Percentiles rank a stretch among this genome's conserved stretches.
Conservation (phyloP, 2,329 filamentous ascomycete species). For the Scopulariopsis brevicaulis region DNA sequence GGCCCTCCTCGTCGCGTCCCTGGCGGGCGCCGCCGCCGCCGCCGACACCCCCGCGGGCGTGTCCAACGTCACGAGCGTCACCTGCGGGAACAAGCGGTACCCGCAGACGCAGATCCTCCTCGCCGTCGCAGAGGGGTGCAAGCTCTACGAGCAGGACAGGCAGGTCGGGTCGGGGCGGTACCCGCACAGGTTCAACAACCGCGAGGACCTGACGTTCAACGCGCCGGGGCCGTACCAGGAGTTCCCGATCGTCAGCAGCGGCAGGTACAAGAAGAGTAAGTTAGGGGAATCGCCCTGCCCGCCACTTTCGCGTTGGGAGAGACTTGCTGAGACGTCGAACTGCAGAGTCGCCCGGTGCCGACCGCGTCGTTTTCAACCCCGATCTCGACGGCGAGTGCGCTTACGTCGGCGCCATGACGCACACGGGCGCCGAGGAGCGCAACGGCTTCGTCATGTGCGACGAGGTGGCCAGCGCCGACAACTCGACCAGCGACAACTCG, state of each 20-base stretch:
- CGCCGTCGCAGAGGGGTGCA: conserved; percentile 9
- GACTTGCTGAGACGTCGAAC: neutral
- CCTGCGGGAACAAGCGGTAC: conserved; percentile 7
- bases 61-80: conserved; percentile 2
- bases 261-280: neutral
- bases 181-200: conserved; percentile 12
- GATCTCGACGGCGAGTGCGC: conserved; percentile 19
- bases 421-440: conserved; percentile 47
- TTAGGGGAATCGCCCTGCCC: neutral
- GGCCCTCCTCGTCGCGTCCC: conserved; percentile 1
- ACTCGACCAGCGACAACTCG: neutral
- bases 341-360: conserved; percentile 44
- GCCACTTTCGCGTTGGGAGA: neutral
- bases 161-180: conserved; percentile 7
- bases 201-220: conserved; percentile 9
- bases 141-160: conserved; percentile 5
- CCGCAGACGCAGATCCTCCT: conserved; percentile 7
- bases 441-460: conserved; percentile 46
- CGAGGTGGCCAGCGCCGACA: neutral
- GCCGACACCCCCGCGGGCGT: conserved; percentile 2
- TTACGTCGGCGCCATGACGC: conserved; percentile 49
- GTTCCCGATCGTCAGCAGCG: conserved; percentile 10
- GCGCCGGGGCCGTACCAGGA: conserved; percentile 9
- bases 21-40: conserved; percentile 4
- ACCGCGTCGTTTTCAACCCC: conserved; percentile 49